A percentile compares a stretch with the other conserved stretches of the same genome.
These are phyloP conservation scores for Myxozyma sirexii DNA, from an alignment of 805 yeast genomes.

Conservation along the genomic window DNA sequence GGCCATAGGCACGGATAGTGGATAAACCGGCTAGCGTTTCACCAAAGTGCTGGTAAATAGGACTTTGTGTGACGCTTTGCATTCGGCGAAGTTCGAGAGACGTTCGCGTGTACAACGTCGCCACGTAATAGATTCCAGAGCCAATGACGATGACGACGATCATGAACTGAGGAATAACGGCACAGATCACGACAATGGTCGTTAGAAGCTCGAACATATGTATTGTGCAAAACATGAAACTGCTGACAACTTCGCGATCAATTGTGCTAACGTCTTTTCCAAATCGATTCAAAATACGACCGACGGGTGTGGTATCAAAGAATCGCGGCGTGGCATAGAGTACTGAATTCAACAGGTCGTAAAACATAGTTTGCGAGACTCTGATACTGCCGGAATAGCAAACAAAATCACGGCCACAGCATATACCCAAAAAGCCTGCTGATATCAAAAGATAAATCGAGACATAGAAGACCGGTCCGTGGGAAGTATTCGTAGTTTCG, in stretches of 20 bases:
- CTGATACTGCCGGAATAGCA: constrained; percentile 54
- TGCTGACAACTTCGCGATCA: constrained; percentile 86
- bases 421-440: constrained; percentile 44
- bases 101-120: constrained; percentile 63
- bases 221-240: constrained; percentile 57
- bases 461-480: constrained; percentile 10
- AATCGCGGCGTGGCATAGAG: constrained; percentile 80
- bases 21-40: constrained; percentile 76
- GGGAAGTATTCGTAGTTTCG: neutral
- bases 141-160: constrained; percentile 69
- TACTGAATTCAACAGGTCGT: constrained; percentile 60
- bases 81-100: constrained; percentile 77
- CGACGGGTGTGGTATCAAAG: constrained; percentile 92
- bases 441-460: constrained; percentile 58
- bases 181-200: constrained; percentile 67
- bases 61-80: constrained; percentile 66
- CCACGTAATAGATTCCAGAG: constrained; percentile 63
- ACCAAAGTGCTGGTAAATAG: constrained; percentile 76
- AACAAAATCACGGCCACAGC: constrained; percentile 9
- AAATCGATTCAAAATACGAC: constrained; percentile 93
- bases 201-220: constrained; percentile 66
- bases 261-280: constrained; percentile 91
- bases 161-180: constrained; percentile 81
- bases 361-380: constrained; percentile 72
- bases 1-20: constrained; percentile 74